Percentiles rank a stretch among this genome's conserved stretches.
phyloP scores from a whole-genome alignment of 805 yeast genomes.

The Lipomyces mesembrius region DNA sequence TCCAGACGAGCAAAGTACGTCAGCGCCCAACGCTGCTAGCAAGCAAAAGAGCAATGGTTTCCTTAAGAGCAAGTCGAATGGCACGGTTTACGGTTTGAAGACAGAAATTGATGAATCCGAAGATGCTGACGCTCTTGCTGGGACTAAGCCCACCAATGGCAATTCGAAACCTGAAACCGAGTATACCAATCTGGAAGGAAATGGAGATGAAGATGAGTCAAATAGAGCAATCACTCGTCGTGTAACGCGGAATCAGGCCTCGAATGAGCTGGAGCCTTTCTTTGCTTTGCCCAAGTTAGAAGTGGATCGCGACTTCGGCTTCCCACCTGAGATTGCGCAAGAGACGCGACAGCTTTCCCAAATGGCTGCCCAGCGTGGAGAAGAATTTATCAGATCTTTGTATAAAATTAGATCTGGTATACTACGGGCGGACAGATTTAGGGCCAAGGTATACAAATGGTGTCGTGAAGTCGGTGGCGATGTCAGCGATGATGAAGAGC shows the following conservation, averaged over 20 bases:
- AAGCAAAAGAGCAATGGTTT: slow-evolving; percentile 7
- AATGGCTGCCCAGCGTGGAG: slow-evolving; percentile 78
- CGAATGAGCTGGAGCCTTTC: slow-evolving; percentile 60
- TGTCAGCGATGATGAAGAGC: slow-evolving; percentile 32
- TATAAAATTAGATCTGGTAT: slow-evolving; percentile 74
- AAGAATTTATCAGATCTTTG: slow-evolving; percentile 83
- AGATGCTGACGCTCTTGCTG: slow-evolving; percentile 18
- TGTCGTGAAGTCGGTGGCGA: slow-evolving; percentile 37
- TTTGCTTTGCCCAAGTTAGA: slow-evolving; percentile 63
- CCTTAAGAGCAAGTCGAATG: slow-evolving; percentile 5
- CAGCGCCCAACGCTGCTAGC: background rate
- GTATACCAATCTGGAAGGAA: slow-evolving; percentile 19
- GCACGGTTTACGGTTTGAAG: slow-evolving; percentile 3
- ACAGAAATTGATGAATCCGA: slow-evolving; percentile 3
- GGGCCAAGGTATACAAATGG: slow-evolving; percentile 76
- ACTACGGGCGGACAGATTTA: slow-evolving; percentile 75
- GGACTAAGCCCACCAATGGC: slow-evolving; percentile 11
- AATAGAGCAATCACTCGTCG: slow-evolving; percentile 38
- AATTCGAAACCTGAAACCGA: background rate
- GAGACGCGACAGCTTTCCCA: slow-evolving; percentile 74
- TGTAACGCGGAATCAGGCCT: slow-evolving; percentile 42
- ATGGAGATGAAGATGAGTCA: slow-evolving; percentile 23
- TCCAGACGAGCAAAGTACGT: background rate
- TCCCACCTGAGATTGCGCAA: slow-evolving; percentile 62
- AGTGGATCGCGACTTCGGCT: slow-evolving; percentile 56